These are phyloP conservation scores for Streptanthus diversifolius DNA, from an alignment of 345 rosid genomes.

Conservation along the genomic window DNA sequence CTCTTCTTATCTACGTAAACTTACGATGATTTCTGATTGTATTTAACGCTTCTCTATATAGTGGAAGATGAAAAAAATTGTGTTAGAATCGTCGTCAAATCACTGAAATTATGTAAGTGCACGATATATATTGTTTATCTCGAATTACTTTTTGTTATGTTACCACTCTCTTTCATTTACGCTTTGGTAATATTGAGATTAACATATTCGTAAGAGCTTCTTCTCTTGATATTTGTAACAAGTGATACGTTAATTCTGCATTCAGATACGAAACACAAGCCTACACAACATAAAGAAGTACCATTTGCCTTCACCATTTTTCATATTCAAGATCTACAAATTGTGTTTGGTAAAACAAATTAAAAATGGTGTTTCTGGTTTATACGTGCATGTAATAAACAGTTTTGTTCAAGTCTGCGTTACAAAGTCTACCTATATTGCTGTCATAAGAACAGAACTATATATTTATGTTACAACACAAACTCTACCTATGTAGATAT, in stretches of 20 bases:
- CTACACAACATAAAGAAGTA: background rate
- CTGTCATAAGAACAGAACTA: background rate
- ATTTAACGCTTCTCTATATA: background rate
- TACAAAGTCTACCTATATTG: background rate
- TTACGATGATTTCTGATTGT: background rate
- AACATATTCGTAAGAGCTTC: background rate
- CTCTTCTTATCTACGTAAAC: background rate
- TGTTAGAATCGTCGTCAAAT: background rate
- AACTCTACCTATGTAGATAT: conserved; percentile 7
- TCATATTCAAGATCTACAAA: background rate
- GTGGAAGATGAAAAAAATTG: background rate
- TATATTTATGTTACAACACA: conserved; percentile 19
- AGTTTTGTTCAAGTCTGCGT: background rate
- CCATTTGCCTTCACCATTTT: background rate
- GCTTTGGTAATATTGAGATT: background rate
- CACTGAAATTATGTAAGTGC: background rate
- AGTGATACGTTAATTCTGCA: background rate
- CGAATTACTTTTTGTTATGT: background rate
- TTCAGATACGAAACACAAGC: background rate
- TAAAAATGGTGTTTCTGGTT: background rate
- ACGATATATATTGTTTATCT: background rate
- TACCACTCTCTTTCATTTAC: background rate
- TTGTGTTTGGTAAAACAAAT: background rate
- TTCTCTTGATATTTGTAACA: background rate
- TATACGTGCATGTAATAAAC: background rate